Conservation (phyloP, 768 basidiomycete genomes). For the Leucosporidium scottii region DNA sequence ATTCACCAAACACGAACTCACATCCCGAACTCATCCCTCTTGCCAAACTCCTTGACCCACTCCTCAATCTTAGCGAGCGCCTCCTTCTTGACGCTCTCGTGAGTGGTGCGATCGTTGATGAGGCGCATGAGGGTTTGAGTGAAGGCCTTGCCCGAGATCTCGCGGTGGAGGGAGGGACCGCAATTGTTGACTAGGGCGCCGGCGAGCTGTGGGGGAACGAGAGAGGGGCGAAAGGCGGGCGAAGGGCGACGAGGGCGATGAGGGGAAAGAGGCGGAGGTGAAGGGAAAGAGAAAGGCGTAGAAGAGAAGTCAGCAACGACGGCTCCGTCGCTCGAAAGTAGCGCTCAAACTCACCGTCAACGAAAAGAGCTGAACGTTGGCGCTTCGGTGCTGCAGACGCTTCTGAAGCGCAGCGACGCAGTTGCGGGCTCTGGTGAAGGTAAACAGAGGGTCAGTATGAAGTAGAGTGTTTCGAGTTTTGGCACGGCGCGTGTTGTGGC, state of each 20-base stretch:
- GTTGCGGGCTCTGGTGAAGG: constrained; percentile 67
- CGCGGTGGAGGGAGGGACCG: constrained; percentile 66
- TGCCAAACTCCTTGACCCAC: constrained; percentile 80
- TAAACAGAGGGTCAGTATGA: background rate
- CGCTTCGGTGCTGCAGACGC: constrained; percentile 84
- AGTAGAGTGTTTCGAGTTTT: too few species aligned
- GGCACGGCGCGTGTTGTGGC: too few species aligned
- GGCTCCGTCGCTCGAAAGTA: background rate
- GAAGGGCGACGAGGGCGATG: too few species aligned
- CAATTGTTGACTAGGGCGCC: constrained; percentile 92
- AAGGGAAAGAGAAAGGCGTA: background rate
- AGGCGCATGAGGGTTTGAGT: constrained; percentile 81
- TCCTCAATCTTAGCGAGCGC: constrained; percentile 63
- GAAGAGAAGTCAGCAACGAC: background rate
- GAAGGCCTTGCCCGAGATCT: constrained; percentile 83
- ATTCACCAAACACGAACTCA: background rate
- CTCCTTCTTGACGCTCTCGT: constrained; percentile 78
- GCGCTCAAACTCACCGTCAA: constrained; percentile 50
- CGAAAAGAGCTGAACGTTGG: constrained; percentile 93
- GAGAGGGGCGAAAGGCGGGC: background rate
- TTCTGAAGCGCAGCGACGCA: constrained; percentile 79
- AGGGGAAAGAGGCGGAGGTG: too few species aligned
- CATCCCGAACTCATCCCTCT: constrained; percentile 68
- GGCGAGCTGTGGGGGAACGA: constrained; percentile 49
- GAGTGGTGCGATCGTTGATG: constrained; percentile 80